These are phyloP conservation scores for Monarda citriodora DNA, from an alignment of 305 asterid genomes.

Conservation along the genomic window DNA sequence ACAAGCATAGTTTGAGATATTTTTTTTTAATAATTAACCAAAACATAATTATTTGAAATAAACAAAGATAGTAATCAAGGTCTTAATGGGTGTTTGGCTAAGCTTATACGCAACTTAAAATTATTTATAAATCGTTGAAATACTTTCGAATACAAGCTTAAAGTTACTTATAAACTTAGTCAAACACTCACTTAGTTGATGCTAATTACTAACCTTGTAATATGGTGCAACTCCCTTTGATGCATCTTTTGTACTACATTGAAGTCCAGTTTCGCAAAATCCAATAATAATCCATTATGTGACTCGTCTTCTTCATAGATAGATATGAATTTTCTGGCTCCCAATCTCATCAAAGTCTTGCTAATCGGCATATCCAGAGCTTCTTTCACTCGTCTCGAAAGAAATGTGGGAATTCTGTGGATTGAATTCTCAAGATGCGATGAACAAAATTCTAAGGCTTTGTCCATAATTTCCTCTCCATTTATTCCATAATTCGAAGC, in stretches of 20 bases:
- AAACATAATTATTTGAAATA: neutral
- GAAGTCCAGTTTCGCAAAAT: constrained; percentile 41
- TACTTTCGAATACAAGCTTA: no score
- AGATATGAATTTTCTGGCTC: constrained; percentile 26
- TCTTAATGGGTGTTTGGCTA: no score
- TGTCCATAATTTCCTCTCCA: constrained; percentile 37
- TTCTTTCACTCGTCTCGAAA: constrained; percentile 8
- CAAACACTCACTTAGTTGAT: no score
- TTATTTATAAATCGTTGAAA: no score
- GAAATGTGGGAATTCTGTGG: neutral
- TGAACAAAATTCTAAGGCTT: constrained; percentile 30
- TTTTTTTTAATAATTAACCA: no score
- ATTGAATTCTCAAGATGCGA: constrained; percentile 13
- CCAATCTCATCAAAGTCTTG: constrained; percentile 21
- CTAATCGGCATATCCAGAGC: constrained; percentile 31
- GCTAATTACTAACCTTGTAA: constrained; percentile 26
- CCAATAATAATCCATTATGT: constrained; percentile 13
- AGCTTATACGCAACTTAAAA: no score
- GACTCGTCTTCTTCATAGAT: constrained; percentile 27
- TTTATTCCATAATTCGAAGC: constrained; percentile 27
- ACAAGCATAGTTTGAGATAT: no score
- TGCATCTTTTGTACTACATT: constrained; percentile 37
- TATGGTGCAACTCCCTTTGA: constrained; percentile 28
- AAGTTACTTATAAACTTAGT: no score
- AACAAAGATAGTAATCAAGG: neutral